Evolutionary conservation across 768 basidiomycete species (phyloP).

Genomic region (Lactarius sp.): DNA sequence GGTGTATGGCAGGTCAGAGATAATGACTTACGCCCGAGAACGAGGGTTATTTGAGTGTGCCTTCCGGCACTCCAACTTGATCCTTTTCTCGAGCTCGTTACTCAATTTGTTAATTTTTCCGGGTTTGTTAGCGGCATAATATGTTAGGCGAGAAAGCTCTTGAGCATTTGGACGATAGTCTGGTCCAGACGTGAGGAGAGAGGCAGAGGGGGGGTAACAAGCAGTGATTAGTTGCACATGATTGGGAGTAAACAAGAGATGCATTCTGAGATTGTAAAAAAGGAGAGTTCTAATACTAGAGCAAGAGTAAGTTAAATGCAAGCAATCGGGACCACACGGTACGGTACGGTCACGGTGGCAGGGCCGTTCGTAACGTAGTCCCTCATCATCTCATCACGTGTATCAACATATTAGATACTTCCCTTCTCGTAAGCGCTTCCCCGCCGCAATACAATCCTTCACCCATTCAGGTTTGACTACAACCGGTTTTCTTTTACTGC

Average conservation of each 20-base stretch:
- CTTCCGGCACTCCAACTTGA: constrained; percentile 58
- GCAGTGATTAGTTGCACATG: constrained; percentile 80
- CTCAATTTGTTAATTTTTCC: constrained; percentile 76
- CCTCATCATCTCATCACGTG: constrained; percentile 22
- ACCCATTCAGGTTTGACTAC: constrained; percentile 78
- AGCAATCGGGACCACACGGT: too few relatives aligned
- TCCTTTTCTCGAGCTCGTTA: constrained; percentile 70
- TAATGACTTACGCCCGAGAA: constrained; percentile 63
- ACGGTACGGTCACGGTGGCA: too few relatives aligned
- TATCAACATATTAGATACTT: constrained; percentile 36
- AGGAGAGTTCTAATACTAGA: constrained; percentile 13
- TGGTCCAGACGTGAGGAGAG: constrained; percentile 68
- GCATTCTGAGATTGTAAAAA: constrained; percentile 41
- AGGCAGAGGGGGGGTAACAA: constrained; percentile 79
- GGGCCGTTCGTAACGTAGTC: neutral
- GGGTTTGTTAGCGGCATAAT: constrained; percentile 81
- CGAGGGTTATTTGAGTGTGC: constrained; percentile 71
- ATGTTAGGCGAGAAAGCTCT: constrained; percentile 79
- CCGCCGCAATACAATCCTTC: constrained; percentile 56
- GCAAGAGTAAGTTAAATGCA: constrained; percentile 11
- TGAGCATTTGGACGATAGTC: constrained; percentile 78
- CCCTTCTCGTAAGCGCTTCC: constrained; percentile 57
- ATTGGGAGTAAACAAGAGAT: constrained; percentile 71
- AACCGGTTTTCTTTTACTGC: constrained; percentile 44
- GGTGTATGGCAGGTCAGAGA: constrained; percentile 6